A percentile compares a stretch with the other conserved stretches of the same genome.
Conservation (phyloP, 805 yeast genomes). For the Starmerella powellii region DNA sequence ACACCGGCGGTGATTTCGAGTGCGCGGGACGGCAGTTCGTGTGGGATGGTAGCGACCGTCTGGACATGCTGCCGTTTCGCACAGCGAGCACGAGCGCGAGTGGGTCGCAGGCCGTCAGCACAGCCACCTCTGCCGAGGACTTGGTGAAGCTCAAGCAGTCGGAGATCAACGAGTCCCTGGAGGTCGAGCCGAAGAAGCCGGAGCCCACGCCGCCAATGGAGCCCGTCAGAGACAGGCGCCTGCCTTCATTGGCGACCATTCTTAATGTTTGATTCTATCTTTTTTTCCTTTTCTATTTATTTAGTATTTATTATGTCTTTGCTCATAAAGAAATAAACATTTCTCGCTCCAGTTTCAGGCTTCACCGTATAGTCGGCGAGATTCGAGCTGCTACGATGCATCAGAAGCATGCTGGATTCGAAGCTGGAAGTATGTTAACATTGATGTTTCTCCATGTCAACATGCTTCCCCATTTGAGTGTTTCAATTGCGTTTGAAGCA, state of each 20-base stretch:
- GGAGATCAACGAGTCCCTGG: too few relatives aligned
- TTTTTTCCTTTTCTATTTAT: not conserved
- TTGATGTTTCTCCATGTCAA: too few relatives aligned
- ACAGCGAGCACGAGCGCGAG: not conserved
- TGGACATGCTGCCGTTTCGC: slow-evolving; percentile 17
- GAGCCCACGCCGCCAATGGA: slow-evolving; percentile 2
- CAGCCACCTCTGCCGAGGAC: not conserved
- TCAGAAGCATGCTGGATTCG: too few relatives aligned
- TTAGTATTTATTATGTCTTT: not conserved
- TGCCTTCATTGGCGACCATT: slow-evolving; percentile 13
- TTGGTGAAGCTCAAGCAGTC: too few relatives aligned
- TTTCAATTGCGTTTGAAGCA: too few relatives aligned
- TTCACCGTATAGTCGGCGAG: too few relatives aligned
- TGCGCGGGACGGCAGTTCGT: slow-evolving; percentile 31
- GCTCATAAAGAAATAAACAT: not conserved
- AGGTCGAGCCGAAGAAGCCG: not conserved
- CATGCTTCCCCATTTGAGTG: too few relatives aligned
- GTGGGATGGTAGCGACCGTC: slow-evolving; percentile 32
- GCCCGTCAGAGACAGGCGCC: not conserved
- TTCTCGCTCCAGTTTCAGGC: too few relatives aligned
- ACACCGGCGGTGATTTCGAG: slow-evolving; percentile 30
- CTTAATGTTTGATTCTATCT: slow-evolving; percentile 2
- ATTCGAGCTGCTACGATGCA: too few relatives aligned
- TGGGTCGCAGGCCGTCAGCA: not conserved
- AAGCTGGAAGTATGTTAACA: too few relatives aligned